Base-by-base conservation (phyloP, 805 yeast genomes). In the Priceomyces castillae region DNA sequence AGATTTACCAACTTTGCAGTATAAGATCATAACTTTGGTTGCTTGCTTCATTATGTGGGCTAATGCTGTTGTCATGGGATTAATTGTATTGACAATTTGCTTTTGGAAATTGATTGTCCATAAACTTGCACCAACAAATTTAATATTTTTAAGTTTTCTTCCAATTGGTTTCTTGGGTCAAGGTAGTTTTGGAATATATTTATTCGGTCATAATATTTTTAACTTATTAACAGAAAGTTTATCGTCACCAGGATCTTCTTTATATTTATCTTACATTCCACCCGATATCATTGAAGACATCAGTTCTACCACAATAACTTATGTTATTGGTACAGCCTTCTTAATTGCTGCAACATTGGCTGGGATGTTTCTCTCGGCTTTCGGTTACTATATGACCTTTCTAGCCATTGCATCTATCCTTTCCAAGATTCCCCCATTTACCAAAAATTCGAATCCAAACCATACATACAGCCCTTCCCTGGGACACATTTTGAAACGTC, bases 81-180 rank as follows among this genome's bases (percentile, higher is more conserved):
- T 77, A 44, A 62, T 82, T 18, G 67, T 80, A 6, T 67, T 81
- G 7, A 67, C 81, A 12, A 65, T 86, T 2, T 81, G 82, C 57
- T 66, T 83, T 47, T 73, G 84, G 73, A 79, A 81, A 42, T 62
- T 86, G 18, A 59, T 82, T 18, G 62, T 80, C 1, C 68, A 74
- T 55, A 82, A 82, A 50, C 61, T 82, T 19, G 90, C 95, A 2
- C 65, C 73, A 4, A 74, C 80, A 43, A 59, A 63, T 7, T 53
- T 65, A 37, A 74, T 84, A 2, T 83, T 84, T 57, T 75, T 90
- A n/a, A 65, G 80, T 38, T 87, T 89, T 57, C 73, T 88, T 41
- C 90, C 95, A 1, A 68, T 89, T 37, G 97, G 97, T 6, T 82
- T 90, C 34, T 61, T 86, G 57, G 96, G 96, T 15, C 97, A 90